Conservation (phyloP, 176 grass and related monocot genomes). For the Avena sativa region DNA sequence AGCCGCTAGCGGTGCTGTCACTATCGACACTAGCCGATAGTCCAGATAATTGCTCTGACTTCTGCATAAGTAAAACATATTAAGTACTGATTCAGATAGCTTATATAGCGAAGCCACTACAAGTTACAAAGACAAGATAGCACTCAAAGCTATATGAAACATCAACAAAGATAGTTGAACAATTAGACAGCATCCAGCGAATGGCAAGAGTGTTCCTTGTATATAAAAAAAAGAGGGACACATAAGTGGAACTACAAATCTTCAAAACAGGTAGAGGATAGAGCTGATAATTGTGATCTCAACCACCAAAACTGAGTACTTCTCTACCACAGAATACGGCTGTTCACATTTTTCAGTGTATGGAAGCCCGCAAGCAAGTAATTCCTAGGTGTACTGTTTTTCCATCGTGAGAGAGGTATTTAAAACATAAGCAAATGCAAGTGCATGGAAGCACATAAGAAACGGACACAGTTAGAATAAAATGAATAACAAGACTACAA, state of each 20-base stretch:
- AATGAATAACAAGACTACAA: not conserved
- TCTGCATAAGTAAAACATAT: constrained; percentile 59
- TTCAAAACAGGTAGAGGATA: constrained; percentile 34
- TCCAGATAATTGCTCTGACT: constrained; percentile 75
- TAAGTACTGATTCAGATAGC: constrained; percentile 23
- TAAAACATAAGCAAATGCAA: constrained; percentile 10
- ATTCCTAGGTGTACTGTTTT: constrained; percentile 10
- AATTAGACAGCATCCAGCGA: not conserved
- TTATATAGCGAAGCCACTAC: not conserved
- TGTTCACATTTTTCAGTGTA: constrained; percentile 11
- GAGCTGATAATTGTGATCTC: constrained; percentile 6
- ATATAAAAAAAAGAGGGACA: not conserved
- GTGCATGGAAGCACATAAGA: not conserved
- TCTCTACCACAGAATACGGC: not conserved
- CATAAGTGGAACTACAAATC: not conserved
- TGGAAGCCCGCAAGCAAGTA: not conserved
- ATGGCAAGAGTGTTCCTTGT: not conserved
- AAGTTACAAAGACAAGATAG: constrained; percentile 6
- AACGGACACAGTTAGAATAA: not conserved
- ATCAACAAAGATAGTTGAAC: not conserved
- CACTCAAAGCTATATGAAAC: constrained; percentile 20
- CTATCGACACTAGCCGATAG: constrained; percentile 59
- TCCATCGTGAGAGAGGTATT: not conserved
- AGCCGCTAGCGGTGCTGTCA: constrained; percentile 75
- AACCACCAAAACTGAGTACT: not conserved